Conservation (phyloP, 1,139 yeast species). For the Debaryomyces fabryi region DNA sequence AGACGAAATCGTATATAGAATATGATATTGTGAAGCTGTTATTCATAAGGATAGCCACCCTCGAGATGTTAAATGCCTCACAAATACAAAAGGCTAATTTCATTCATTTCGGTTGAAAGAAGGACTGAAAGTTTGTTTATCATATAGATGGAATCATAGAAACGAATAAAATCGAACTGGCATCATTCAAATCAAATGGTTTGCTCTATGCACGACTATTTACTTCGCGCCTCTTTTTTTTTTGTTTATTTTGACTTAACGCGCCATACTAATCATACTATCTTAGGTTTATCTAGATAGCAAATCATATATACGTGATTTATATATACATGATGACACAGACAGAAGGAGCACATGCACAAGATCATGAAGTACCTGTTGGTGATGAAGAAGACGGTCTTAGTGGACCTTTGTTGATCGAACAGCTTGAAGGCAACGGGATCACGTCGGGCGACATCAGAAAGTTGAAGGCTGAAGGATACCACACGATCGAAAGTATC, state of each 20-base stretch:
- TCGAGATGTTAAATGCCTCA: too few species aligned
- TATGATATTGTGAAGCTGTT: too few species aligned
- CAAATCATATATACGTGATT: conserved; percentile 5
- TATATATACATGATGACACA: conserved; percentile 15
- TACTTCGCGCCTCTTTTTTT: background rate
- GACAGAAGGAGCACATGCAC: conserved; percentile 18
- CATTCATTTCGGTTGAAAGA: too few species aligned
- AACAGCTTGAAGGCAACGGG: conserved; percentile 76
- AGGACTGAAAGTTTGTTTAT: too few species aligned
- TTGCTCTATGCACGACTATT: background rate
- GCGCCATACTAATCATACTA: background rate
- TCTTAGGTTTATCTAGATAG: background rate
- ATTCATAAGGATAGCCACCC: too few species aligned
- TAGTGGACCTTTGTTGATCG: conserved; percentile 49
- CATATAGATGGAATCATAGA: too few species aligned
- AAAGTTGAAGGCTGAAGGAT: conserved; percentile 81
- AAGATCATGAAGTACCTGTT: conserved; percentile 11
- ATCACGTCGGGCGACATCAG: conserved; percentile 78
- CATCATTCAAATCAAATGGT: background rate
- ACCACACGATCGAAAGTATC: conserved; percentile 85
- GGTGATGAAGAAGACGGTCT: conserved; percentile 40
- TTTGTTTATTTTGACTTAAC: conserved; percentile 3
- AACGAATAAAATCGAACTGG: too few species aligned
- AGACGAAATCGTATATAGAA: too few species aligned
- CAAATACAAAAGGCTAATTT: too few species aligned